Base-by-base conservation (phyloP, 176 grass and related monocot species). In the Carex pumila region DNA sequence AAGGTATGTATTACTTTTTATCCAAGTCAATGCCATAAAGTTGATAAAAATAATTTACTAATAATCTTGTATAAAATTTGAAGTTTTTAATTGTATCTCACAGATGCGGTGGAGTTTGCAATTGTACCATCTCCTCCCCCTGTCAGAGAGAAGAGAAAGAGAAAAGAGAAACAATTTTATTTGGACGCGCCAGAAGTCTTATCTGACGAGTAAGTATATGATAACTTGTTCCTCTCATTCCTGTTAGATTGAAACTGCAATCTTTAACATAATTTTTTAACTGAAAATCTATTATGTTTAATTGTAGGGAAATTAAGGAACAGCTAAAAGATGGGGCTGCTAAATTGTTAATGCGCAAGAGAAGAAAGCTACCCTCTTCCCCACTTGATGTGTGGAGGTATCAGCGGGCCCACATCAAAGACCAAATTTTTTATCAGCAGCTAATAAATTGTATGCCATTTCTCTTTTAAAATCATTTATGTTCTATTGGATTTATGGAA, bases 361-460 rank as follows among this genome's bases (percentile, higher is more conserved):
- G 96, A 65, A 90, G 88, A 84, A 94, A 88, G 64, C 81, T 95
- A 55, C 96, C 96, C 22, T 89, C 85, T 54, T 49, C 89, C 22
- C 14, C 49, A 15, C 56, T 93, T 37, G 88, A 93, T 85, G 18
- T 81, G 36, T 95, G 89, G 91, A 93, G 69, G 82, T 86, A 83
- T 82, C 75, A 78, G 25, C 85, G 70, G 67, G 82, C 61, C 57
- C 64, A 58, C 30, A 84, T 71, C 81, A 93, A 90, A 22, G 88
- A 89, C 25, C 79, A 73, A 54, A 81, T 93, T 76, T 83, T 95
- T 69, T 17, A 31, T 67, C 89, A 88, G 84, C 91, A 89, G 30
- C 78, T 86, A 84, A 57, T 93, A 18, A 69, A 79, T 52, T 90
- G 95, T 98, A 84, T 1, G 47, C 5, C 25, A 69, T 50, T 56